A percentile compares a stretch with the other conserved stretches of the same genome.
Evolutionary conservation across 352 stramenopile genomes (phyloP).

Genomic region (Phytophthora sansomeana): DNA sequence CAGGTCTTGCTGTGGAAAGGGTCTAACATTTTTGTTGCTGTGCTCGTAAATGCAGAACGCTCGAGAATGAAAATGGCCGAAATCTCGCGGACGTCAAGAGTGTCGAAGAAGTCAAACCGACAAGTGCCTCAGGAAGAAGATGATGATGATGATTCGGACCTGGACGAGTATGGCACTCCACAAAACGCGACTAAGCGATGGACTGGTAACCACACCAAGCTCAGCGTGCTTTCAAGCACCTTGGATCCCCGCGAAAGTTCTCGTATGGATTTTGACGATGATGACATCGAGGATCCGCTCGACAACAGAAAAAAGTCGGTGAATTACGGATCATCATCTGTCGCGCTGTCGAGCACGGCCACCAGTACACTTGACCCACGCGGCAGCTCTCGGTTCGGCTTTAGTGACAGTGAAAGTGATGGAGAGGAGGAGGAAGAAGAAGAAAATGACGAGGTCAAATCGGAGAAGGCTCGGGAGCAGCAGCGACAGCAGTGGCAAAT

Average conservation of each 20-base stretch:
- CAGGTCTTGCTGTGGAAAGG: neutral
- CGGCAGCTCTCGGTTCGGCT: constrained; percentile 32
- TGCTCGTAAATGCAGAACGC: constrained; percentile 29
- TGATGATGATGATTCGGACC: constrained; percentile 27
- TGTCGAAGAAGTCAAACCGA: constrained; percentile 1
- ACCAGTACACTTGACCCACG: constrained; percentile 36
- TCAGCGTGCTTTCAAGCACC: constrained; percentile 39
- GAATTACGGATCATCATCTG: constrained; percentile 23
- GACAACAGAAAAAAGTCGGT: constrained; percentile 27
- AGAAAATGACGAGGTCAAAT: constrained; percentile 29
- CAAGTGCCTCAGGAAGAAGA: constrained; percentile 18
- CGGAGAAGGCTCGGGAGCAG: constrained; percentile 36
- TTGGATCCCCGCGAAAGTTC: constrained; percentile 49
- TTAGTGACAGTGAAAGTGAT: constrained; percentile 42
- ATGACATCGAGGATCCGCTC: constrained; percentile 21
- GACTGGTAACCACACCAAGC: constrained; percentile 38
- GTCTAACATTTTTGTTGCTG: constrained; percentile 20
- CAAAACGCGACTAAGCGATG: constrained; percentile 14
- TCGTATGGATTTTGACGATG: constrained; percentile 43
- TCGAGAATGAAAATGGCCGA: constrained; percentile 35
- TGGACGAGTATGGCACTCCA: constrained; percentile 32
- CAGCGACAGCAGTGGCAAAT: constrained; percentile 49
- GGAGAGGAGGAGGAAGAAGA: constrained; percentile 30
- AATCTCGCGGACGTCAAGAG: constrained; percentile 23
- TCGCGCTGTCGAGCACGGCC: constrained; percentile 29